Evolutionary conservation across 1,284 basidiomycete genomes (phyloP).

Genomic region (Trametes hirsuta): DNA sequence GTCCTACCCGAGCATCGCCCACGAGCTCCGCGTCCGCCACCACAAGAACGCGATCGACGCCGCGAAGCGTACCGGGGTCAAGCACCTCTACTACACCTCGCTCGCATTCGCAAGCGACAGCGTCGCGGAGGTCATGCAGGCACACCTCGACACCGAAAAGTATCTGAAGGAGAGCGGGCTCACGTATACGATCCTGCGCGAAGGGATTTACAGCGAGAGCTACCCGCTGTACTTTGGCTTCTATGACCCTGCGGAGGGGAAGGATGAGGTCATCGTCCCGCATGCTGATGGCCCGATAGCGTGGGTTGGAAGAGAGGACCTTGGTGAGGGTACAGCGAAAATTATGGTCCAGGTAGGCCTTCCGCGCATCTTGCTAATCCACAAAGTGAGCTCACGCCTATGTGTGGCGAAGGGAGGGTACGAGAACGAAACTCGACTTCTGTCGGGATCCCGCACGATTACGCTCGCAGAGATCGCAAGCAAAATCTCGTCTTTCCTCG

Average conservation of each 20-base stretch:
- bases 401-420: conserved; percentile 26
- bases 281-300: conserved; percentile 37
- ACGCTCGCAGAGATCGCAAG: conserved; percentile 32
- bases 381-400: not conserved
- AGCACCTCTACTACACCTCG: conserved; percentile 44
- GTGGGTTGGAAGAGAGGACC: conserved; percentile 37
- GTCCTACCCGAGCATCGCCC: conserved; percentile 41
- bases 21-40: conserved; percentile 35
- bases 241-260: conserved; percentile 26
- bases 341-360: conserved; percentile 31
- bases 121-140: conserved; percentile 39
- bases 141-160: conserved; percentile 41
- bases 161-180: conserved; percentile 41
- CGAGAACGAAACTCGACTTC: conserved; percentile 33
- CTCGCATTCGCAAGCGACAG: conserved; percentile 39
- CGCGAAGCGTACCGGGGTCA: conserved; percentile 36
- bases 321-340: conserved; percentile 39
- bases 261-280: conserved; percentile 31
- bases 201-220: conserved; percentile 45
- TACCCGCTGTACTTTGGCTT: conserved; percentile 41
- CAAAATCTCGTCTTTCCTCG: conserved; percentile 26
- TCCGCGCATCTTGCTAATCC: not conserved
- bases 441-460: conserved; percentile 33
- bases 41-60: conserved; percentile 45
- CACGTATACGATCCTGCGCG: conserved; percentile 41